Evolutionary conservation across 768 basidiomycete species (phyloP), one percentile per base, ranked within the genome.

Genomic region (Lactarius evosmus): DNA sequence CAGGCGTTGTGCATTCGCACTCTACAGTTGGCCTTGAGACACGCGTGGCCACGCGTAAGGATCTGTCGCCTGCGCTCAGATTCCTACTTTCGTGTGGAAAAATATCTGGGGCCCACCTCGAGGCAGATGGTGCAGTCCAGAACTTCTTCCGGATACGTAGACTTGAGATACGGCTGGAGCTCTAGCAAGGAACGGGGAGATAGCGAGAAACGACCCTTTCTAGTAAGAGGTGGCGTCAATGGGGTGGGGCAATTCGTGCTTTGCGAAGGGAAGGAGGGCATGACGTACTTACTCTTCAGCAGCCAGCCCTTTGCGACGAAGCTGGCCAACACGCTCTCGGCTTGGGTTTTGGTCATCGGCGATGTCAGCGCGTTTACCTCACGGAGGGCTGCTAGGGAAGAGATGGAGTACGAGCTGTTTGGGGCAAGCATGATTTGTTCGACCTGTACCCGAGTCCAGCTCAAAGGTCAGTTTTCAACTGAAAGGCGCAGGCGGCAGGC

Each of bases 351-450:
- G 55, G 85, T 86, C 80, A 93, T 85, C 66, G 78, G 87, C 4
- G 75, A 70, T 58, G 73, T 71, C 64, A 91, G 76, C 33, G 77
- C 71, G 63, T 77, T 80, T 16, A 86, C 82, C 74, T 91, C 88
- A 52, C 91, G 85, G 46, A 93, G 76, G 0, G 91, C 92, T 2
- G 85, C 86, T 29, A 91, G 75, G 5, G 91, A 91, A 0, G 89
- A 88, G 12, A 93, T 80, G 19, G 87, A 93, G 72, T 81, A 96
- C 0, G 88, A 77, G 70, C 88, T 84, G 46, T 80, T 80, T 7
- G 90, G 85, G 7, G 93, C 90, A 19, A 87, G 79, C 83, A 95
- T 88, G 69, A 96, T 94, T 75, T 89, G 88, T 70, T 94, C 90
- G 44, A 95, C 81, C 93, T 95, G 69, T 5, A 49, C 6, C 6